Base-by-base conservation (phyloP, 2,329 filamentous ascomycete genomes). In the Beauveria bassiana region DNA sequence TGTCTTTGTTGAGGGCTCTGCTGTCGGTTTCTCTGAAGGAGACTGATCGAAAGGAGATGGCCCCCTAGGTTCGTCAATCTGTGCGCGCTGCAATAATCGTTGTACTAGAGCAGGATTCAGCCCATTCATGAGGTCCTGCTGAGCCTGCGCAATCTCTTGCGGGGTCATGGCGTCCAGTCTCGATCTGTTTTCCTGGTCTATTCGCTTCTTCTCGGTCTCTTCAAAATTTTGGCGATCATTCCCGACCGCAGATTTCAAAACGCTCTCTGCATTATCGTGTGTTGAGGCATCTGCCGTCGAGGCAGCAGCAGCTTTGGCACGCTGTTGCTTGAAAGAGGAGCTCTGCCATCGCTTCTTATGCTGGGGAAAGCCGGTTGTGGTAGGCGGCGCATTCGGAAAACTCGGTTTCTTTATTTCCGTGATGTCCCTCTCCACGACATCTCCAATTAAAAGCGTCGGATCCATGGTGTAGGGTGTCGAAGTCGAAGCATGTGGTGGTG, bases 151-250 rank as follows among this genome's bases (percentile, higher is more conserved):
- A 62, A 98, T 96, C 73, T 97, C 91, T 43, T 85, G 83, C 0
- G 85, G 77, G 1, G 89, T 89, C 95, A 99, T 97, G 28, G 80
- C 79, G 16, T 86, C 86, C 52, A 99, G 73, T 63, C 83, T 84
- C 62, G 86, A 81, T 50, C 77, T 84, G 69, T 98, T 99, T 72
- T 98, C 92, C 66, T 86, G 81, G 69, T 93, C 89, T 71, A 99
- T 98, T 5, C 82, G 79, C 64, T 78, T 77, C 69, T 84, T 86
- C 70, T 96, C 92, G 49, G 81, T 78, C 12, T 80, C 73, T 47
- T 78, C 77, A 45, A 75, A 70, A 18, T 22, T 26, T 46, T 57
- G 24, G 14, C 22, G 47, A 24, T 54, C 31, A 47, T 45, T 28
- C 16, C 31, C 38, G 47, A 24, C 26, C 34, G 22, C 66, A 38